Base-by-base conservation (phyloP, 202 grass and related monocot genomes). In the Digitaria exilis region DNA sequence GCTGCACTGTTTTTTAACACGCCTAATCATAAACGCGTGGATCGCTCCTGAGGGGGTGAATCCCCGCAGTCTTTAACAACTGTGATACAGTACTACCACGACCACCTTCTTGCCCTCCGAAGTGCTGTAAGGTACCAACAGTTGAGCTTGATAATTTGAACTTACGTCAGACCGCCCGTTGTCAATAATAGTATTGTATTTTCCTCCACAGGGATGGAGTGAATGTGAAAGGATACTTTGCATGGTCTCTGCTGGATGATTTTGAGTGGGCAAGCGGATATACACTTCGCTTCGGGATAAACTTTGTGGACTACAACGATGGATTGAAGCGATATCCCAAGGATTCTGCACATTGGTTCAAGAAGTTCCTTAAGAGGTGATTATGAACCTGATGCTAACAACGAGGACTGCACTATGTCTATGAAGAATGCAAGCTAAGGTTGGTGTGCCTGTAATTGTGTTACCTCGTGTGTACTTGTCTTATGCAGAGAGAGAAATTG, bases 141-240 rank as follows among this genome's bases (percentile, higher is more conserved):
- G 25, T 11, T 6, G 22, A 19, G 11, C 22, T 21, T 28, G 48
- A 25, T 7, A 35, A 24, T 18, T 21, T 29, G 6, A 60, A 60
- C 29, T 22, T 22, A 60, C 57, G 28, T 14, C 0, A 29, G 2
- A 14, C 4, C 5, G 3, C 11, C 57, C 6, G 12, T 25, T 6
- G 11, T 1, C 24, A 14, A 29, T 60, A 0, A 14, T 10, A 56
- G 22, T 58, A 56, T 24, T 10, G 9, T 9, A 56, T 24, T 29
- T 60, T 60, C 57, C 24, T 28, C 28, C 19, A 42, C 56, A 95
- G 85, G 69, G 85, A 79, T 22, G 90, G 93, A 22, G 80, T 75
- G 9, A 86, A 95, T 15, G 85, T 95, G 73, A 92, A 84, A 77
- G 93, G 88, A 5, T 92, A 95, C 81, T 95, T 92, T 15, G 93